A percentile compares a stretch with the other conserved stretches of the same genome.
These are phyloP conservation scores for Deuterostichococcus epilithicus DNA, from an alignment of 139 green algal genomes.

Conservation along the genomic window DNA sequence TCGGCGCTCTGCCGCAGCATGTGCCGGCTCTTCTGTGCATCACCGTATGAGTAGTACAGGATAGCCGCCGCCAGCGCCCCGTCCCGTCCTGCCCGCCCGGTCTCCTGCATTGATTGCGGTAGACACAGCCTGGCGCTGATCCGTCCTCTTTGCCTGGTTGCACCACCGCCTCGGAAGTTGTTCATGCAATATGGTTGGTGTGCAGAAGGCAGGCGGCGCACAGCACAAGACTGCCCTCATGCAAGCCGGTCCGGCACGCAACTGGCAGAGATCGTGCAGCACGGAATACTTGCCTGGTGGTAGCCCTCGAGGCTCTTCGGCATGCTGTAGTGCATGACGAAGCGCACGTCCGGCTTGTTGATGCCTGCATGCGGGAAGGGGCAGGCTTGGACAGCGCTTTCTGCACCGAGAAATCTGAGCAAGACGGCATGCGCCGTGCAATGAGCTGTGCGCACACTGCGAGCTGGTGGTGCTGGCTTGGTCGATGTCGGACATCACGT, in stretches of 20 bases:
- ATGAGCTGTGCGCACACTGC: no score
- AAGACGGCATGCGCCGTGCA: no score
- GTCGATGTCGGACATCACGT: no score
- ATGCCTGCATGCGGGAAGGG: slow-evolving; percentile 43
- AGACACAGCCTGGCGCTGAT: no score
- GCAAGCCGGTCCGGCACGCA: no score
- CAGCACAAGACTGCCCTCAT: not conserved
- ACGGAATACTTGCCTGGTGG: no score
- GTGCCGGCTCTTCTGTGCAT: slow-evolving; percentile 57
- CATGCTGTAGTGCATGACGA: slow-evolving; percentile 88
- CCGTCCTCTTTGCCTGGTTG: no score
- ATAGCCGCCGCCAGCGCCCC: slow-evolving; percentile 62
- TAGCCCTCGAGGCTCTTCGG: slow-evolving; percentile 90
- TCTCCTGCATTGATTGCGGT: slow-evolving; percentile 47
- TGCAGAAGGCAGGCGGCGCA: not conserved
- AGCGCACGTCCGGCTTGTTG: slow-evolving; percentile 76
- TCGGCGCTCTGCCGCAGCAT: slow-evolving; percentile 68
- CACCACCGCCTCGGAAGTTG: no score
- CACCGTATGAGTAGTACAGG: slow-evolving; percentile 72
- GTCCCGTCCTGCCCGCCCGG: slow-evolving; percentile 79
- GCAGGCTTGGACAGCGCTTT: slow-evolving; percentile 3
- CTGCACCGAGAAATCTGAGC: not conserved
- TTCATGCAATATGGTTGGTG: not conserved
- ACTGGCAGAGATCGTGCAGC: no score
- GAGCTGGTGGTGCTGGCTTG: no score